phyloP scores from a whole-genome alignment of 1,284 basidiomycete species.

The Paramarasmius palmivorus region DNA sequence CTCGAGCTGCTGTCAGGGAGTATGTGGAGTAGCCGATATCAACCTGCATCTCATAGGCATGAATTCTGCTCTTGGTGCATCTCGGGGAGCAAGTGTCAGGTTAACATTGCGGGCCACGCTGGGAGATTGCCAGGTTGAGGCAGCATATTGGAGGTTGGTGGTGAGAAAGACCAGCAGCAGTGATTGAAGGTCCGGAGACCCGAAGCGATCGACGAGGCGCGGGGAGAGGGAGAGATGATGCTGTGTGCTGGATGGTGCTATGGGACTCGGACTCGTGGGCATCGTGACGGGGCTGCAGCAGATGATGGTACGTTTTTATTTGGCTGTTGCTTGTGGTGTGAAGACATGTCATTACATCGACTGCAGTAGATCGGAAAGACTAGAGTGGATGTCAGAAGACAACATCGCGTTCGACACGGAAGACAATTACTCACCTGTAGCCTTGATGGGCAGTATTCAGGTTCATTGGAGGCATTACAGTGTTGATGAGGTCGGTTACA shows the following conservation, averaged over 20 bases:
- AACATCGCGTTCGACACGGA: neutral
- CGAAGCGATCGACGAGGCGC: constrained; percentile 17
- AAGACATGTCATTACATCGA: constrained; percentile 41
- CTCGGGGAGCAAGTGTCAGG: no score
- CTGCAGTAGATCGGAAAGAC: constrained; percentile 47
- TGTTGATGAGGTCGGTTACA: constrained; percentile 39
- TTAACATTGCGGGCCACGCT: neutral
- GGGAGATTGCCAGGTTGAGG: no score
- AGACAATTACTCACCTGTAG: constrained; percentile 32
- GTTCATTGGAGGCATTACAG: constrained; percentile 34
- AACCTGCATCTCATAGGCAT: constrained; percentile 14
- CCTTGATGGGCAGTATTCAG: constrained; percentile 37
- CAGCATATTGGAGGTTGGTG: constrained; percentile 22
- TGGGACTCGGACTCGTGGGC: constrained; percentile 19
- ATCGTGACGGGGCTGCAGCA: constrained; percentile 2
- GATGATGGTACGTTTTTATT: neutral
- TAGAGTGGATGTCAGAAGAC: constrained; percentile 9
- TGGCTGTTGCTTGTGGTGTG: neutral
- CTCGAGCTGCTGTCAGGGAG: neutral
- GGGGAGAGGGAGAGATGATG: constrained; percentile 17
- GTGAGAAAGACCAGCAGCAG: constrained; percentile 38
- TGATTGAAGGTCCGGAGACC: constrained; percentile 34
- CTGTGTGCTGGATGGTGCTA: constrained; percentile 10
- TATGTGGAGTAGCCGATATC: neutral
- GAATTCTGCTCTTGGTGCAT: no score